phyloP scores from a whole-genome alignment of 371 early-diverging fungal genomes.

The Syncephalastrum sp. region DNA sequence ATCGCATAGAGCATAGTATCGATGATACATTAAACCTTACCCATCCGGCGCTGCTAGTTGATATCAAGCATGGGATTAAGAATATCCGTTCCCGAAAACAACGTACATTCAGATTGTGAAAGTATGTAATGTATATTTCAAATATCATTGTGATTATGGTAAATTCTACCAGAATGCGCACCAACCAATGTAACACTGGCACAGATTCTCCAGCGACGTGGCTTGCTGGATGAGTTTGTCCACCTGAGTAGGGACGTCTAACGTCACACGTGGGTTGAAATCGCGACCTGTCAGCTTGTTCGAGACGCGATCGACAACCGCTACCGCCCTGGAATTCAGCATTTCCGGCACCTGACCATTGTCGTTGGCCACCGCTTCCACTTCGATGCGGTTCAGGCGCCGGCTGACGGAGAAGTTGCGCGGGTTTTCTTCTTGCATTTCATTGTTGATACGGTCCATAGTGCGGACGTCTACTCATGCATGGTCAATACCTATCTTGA shows the following conservation, averaged over 20 bases:
- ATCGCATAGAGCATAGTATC: no score
- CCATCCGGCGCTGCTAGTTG: no score
- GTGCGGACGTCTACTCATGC: constrained; percentile 30
- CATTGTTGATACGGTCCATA: constrained; percentile 39
- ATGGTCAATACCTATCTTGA: neutral
- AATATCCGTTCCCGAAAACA: no score
- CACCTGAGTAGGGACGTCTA: constrained; percentile 88
- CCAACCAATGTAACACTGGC: constrained; percentile 98
- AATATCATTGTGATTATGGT: no score
- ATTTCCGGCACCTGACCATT: constrained; percentile 47
- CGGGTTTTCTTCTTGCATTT: constrained; percentile 42
- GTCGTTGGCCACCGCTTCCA: constrained; percentile 51
- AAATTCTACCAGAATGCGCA: constrained; percentile 23
- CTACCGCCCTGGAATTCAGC: constrained; percentile 58
- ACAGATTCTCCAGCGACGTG: constrained; percentile 90
- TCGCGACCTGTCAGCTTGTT: constrained; percentile 92
- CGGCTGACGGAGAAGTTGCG: constrained; percentile 49
- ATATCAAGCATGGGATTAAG: no score
- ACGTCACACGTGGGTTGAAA: constrained; percentile 80
- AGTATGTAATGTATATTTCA: no score
- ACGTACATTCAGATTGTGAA: no score
- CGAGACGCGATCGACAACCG: constrained; percentile 61
- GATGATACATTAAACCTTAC: no score
- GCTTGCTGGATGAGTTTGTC: constrained; percentile 94
- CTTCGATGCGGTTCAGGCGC: constrained; percentile 46